Base-by-base conservation (phyloP, 2,329 filamentous ascomycete genomes). In the Cephalotrichum gorgonifer region DNA sequence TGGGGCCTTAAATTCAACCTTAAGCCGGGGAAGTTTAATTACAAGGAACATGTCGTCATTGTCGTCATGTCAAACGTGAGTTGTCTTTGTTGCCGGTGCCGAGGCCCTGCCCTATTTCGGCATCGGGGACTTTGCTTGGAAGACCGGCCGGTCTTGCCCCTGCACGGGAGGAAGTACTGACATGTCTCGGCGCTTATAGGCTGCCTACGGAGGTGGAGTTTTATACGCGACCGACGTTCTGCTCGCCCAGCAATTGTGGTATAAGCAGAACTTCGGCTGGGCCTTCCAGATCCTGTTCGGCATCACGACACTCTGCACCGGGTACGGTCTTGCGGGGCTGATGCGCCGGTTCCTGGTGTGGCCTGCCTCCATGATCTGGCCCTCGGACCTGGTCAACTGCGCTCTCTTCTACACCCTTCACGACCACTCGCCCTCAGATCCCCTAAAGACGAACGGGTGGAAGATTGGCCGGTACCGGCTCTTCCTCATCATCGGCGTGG, bases 351-450 rank as follows among this genome's bases (percentile, higher is more conserved):
- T 79, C 62, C 70, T 84, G 26, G 72, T 79, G 25, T 76, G 69
- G 62, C 80, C 78, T 1, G 77, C 79, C 2, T 72, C 77, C 47
- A 83, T 83, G 78, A 76, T 83, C 47, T 83, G 79, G 79, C 79
- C 79, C 1, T 69, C 73, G 22, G 72, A 75, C 26, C 65, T 81
- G 30, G 76, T 82, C 57, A 84, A 80, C 57, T 72, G 75, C 38
- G 71, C 79, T 2, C 70, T 85, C 30, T 81, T 84, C 60, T 75
- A 80, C 57, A 76, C 80, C 2, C 69, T 86, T 38, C 81, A 86
- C 59, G 80, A 85, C 55, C 74, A 76, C 55, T 68, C 69, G 12
- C 61, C 66, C 25, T 70, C 75, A 0, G 72, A 81, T 53, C 75
- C 79, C 2, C 55, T 63, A 2, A 65, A 67, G 52, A 67, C 69